Evolutionary conservation across 768 basidiomycete genomes (phyloP).

Genomic region (Candolleomyces aberdarensis): DNA sequence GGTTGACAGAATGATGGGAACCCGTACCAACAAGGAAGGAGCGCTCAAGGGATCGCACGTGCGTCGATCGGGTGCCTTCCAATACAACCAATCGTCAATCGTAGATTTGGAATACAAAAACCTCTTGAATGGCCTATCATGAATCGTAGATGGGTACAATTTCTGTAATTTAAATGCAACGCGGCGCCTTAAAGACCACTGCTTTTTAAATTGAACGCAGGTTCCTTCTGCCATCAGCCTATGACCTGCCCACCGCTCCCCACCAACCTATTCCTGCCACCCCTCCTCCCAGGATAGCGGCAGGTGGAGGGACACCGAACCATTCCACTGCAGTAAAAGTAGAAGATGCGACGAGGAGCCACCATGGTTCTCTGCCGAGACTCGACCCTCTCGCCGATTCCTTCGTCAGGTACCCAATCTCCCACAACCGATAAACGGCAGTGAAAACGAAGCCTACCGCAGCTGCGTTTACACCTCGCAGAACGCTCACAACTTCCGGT

Average conservation of each 20-base stretch:
- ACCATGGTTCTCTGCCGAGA: conserved; percentile 42
- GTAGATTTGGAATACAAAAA: too few species aligned
- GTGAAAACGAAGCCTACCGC: conserved; percentile 43
- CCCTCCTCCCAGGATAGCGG: conserved; percentile 39
- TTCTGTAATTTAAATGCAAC: too few species aligned
- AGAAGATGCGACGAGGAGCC: conserved; percentile 39
- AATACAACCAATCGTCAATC: too few species aligned
- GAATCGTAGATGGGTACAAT: too few species aligned
- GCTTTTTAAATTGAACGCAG: too few species aligned
- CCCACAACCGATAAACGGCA: conserved; percentile 39
- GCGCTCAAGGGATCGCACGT: too few species aligned
- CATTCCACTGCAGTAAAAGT: conserved; percentile 41
- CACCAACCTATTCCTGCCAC: conserved; percentile 42
- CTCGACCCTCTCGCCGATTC: conserved; percentile 18
- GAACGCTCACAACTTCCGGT: conserved; percentile 24
- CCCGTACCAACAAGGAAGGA: too few species aligned
- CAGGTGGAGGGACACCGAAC: conserved; percentile 37
- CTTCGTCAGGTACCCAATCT: conserved; percentile 33
- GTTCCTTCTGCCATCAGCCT: neutral
- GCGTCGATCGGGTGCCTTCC: too few species aligned
- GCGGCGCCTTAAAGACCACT: too few species aligned
- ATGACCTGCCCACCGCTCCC: conserved; percentile 25
- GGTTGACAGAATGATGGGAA: too few species aligned
- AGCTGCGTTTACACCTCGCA: conserved; percentile 39
- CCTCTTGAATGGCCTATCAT: too few species aligned